Conservation (phyloP, 2,329 filamentous ascomycete genomes). For the Diaporthe sp. region DNA sequence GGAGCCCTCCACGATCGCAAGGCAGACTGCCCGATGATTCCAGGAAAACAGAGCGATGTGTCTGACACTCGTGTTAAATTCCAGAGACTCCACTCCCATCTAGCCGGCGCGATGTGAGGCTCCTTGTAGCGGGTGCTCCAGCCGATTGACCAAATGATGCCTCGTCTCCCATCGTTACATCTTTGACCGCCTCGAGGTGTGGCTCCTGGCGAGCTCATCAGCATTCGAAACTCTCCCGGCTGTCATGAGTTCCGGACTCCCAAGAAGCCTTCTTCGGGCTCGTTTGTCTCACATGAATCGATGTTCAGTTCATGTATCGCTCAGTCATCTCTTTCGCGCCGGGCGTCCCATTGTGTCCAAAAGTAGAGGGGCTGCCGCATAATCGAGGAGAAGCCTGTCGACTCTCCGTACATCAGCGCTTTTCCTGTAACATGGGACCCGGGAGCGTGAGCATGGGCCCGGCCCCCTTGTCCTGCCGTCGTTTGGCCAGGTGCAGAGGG, state of each 20-base stretch:
- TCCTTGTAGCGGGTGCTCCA: neutral
- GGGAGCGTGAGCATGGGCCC: conserved; percentile 27
- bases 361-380: neutral
- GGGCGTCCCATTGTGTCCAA: neutral
- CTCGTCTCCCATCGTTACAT: neutral
- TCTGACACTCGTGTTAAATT: neutral
- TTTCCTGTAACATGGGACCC: conserved; percentile 14
- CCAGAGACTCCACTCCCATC: neutral
- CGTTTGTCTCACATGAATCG: neutral
- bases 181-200: neutral
- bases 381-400: conserved; percentile 21
- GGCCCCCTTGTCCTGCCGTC: conserved; percentile 28
- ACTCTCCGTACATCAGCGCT: conserved; percentile 24
- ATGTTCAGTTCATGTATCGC: neutral
- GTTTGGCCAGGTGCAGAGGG: conserved; percentile 1
- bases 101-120: neutral
- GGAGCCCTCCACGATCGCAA: neutral
- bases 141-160: neutral
- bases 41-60: neutral
- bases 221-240: neutral
- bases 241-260: neutral
- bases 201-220: neutral
- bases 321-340: neutral
- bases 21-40: neutral
- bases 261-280: neutral